Evolutionary conservation across 2,329 filamentous ascomycete genomes (phyloP).

Genomic region (Sporothrix humicola): DNA sequence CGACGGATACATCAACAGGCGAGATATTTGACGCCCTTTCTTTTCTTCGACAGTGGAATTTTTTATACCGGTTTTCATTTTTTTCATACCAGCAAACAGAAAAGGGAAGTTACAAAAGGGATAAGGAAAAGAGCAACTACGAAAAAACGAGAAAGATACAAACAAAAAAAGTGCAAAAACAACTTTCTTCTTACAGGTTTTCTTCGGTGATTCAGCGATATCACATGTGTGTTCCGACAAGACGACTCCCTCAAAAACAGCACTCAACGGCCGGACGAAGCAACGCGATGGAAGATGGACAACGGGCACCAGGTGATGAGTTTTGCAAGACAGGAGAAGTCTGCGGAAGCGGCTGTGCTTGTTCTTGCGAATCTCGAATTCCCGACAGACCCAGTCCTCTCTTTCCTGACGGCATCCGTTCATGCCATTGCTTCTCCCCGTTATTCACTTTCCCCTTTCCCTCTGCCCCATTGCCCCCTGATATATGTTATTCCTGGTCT

Average conservation of each 20-base stretch:
- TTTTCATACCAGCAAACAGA: slow-evolving; percentile 27
- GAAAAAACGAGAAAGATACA: slow-evolving; percentile 29
- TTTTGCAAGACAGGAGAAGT: background rate
- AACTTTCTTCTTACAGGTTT: slow-evolving; percentile 25
- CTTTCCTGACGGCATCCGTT: slow-evolving; percentile 31
- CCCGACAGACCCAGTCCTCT: background rate
- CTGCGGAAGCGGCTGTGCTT: background rate
- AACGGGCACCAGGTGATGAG: too few species aligned
- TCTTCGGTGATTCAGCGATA: background rate
- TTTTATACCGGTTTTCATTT: slow-evolving; percentile 13
- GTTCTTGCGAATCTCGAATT: background rate
- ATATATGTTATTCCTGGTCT: slow-evolving; percentile 61
- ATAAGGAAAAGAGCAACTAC: slow-evolving; percentile 30
- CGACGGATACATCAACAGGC: slow-evolving; percentile 13
- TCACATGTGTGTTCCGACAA: slow-evolving; percentile 7
- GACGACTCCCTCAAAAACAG: background rate
- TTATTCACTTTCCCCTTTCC: background rate
- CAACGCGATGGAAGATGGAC: slow-evolving; percentile 16
- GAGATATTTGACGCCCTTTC: background rate
- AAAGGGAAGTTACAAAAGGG: slow-evolving; percentile 25
- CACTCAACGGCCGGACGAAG: background rate
- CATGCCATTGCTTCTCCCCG: slow-evolving; percentile 26
- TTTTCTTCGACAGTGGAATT: slow-evolving; percentile 8
- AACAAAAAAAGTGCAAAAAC: slow-evolving; percentile 33
- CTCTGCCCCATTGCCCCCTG: slow-evolving; percentile 31